Evolutionary conservation across 1,139 yeast genomes (phyloP).

Genomic region (Magnusiomyces starmeri): DNA sequence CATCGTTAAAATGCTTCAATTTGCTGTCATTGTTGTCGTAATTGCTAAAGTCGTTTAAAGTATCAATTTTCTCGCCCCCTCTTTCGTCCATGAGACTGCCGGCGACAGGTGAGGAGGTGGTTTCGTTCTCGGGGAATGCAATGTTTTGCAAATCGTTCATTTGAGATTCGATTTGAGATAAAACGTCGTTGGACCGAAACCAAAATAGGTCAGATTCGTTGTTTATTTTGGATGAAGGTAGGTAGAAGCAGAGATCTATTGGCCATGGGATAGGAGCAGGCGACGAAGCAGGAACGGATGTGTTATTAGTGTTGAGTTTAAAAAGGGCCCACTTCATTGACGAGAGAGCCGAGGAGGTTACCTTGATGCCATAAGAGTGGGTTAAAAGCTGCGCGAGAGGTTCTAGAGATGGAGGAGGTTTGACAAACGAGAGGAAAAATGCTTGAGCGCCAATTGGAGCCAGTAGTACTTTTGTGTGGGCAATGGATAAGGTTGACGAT

Average conservation of each 20-base stretch:
- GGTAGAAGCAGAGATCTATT: slow-evolving; percentile 13
- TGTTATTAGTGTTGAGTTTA: slow-evolving; percentile 36
- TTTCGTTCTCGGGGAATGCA: neutral
- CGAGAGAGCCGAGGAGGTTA: slow-evolving; percentile 19
- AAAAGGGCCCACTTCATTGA: slow-evolving; percentile 60
- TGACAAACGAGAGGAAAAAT: slow-evolving; percentile 44
- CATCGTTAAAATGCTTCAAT: neutral
- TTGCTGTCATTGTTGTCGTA: neutral
- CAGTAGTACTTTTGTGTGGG: slow-evolving; percentile 48
- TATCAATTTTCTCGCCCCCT: slow-evolving; percentile 8
- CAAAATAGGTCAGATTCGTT: slow-evolving; percentile 20
- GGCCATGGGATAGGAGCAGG: slow-evolving; percentile 14
- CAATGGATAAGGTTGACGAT: slow-evolving; percentile 17
- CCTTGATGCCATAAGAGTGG: slow-evolving; percentile 5
- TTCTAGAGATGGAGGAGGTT: slow-evolving; percentile 48
- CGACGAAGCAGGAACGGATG: neutral
- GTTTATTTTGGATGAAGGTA: slow-evolving; percentile 22
- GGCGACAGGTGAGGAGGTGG: too few species aligned
- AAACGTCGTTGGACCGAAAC: slow-evolving; percentile 8
- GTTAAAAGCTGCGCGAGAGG: slow-evolving; percentile 40
- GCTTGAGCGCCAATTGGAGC: slow-evolving; percentile 75
- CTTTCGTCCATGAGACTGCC: too few species aligned
- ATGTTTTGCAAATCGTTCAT: slow-evolving; percentile 1
- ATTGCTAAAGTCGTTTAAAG: neutral
- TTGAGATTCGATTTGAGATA: slow-evolving; percentile 8